Base-by-base conservation (phyloP, 2,329 filamentous ascomycete species). In the Colletotrichum sp. region DNA sequence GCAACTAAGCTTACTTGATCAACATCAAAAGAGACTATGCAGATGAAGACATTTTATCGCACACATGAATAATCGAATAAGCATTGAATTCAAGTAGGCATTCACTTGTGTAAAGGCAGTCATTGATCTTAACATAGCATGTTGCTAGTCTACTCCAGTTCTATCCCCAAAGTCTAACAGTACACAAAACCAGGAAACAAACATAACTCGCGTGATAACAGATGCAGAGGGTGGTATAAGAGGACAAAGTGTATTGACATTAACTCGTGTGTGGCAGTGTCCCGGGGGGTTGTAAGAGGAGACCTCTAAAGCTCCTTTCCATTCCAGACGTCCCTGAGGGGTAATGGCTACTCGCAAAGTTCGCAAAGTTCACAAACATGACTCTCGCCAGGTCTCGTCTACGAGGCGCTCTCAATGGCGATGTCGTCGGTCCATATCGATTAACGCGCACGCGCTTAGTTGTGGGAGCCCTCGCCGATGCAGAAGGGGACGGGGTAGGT, bases 401-500 rank as follows among this genome's bases (percentile, higher is more conserved):
- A 32, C 44, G 16, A 59, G 28, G 30, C 21, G 57, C 44, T 18
- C 21, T 60, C 21, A 30, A 52, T 36, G 8, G 21, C 8, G 28
- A 28, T 24, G n/a, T 28, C 44, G 55, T 62, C 6, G 24, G 30
- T 21, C 32, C 44, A 52, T 52, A 52, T 39, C 34, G 26, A 16
- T 16, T 12, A 57, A 32, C 16, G 52, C 39, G 59, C 59, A 32
- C 16, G 52, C 39, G 59, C 59, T 69, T 64, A 76, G 18, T 21
- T 26, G 65, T 76, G 74, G 26, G 24, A 28, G 8, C 85, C 85
- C 12, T 81, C 78, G 57, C 86, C 86, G 21, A 83, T 72, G 79
- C 86, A 87, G 78, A 78, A 86, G 16, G 80, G 80, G 32, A 87
- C 55, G 7, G 85, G 85, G 68, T 85, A 84, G 2, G 39, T 75